A percentile compares a stretch with the other conserved stretches of the same genome.
Conservation (phyloP, 225 moss, liverwort and hornwort species). For the Polytrichum formosum region DNA sequence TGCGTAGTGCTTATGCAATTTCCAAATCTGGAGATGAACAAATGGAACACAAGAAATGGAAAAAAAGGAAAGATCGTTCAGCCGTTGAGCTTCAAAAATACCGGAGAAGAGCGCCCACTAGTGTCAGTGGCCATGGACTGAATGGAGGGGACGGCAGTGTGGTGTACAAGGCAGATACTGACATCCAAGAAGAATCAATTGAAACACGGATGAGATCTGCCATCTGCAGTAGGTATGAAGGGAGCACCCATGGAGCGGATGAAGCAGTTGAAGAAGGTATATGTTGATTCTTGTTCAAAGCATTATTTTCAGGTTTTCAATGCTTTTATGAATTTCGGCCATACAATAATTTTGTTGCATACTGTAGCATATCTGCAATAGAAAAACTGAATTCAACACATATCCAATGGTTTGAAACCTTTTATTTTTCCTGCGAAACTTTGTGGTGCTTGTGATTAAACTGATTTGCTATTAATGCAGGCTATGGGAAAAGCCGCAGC, state of each 20-base stretch:
- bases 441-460: too few relatives aligned
- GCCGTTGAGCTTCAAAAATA: constrained; percentile 30
- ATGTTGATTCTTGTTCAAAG: too few relatives aligned
- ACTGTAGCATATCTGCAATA: too few relatives aligned
- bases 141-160: constrained; percentile 1
- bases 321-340: too few relatives aligned
- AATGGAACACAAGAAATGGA: constrained; percentile 29
- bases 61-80: constrained; percentile 11
- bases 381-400: too few relatives aligned
- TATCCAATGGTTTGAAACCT: too few relatives aligned
- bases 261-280: too few relatives aligned
- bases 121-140: not conserved
- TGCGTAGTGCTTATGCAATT: constrained; percentile 37
- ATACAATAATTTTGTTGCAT: too few relatives aligned
- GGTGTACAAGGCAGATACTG: too few relatives aligned
- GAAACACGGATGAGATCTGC: constrained; percentile 39
- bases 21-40: constrained; percentile 33
- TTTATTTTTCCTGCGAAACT: too few relatives aligned
- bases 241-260: not conserved
- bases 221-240: constrained; percentile 21
- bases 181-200: constrained; percentile 10
- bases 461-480: not conserved
- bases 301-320: too few relatives aligned
- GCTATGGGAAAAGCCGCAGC: not conserved
- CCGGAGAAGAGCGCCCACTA: constrained; percentile 23